A percentile compares a stretch with the other conserved stretches of the same genome.
phyloP scores from a whole-genome alignment of 108 stramenopile genomes.

The Fistulifera solaris region DNA sequence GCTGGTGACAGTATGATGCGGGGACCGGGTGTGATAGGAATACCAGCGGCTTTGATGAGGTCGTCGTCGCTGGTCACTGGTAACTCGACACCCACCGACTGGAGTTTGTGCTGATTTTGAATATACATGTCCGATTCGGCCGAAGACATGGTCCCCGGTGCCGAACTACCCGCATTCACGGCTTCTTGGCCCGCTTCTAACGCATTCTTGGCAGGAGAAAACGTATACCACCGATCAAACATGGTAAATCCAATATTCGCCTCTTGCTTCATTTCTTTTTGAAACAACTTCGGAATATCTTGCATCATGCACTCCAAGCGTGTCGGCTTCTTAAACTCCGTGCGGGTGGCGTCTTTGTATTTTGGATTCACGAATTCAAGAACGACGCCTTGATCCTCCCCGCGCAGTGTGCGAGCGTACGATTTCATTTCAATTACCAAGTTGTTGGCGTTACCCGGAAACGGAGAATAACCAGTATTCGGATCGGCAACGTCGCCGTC shows the following conservation, averaged over 20 bases:
- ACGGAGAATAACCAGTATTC: conserved; percentile 86
- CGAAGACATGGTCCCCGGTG: conserved; percentile 81
- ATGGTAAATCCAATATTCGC: conserved; percentile 95
- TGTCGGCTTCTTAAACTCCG: conserved; percentile 97
- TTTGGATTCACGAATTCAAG: conserved; percentile 99
- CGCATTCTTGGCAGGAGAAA: conserved; percentile 94
- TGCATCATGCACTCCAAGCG: conserved; percentile 99
- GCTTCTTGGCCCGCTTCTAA: conserved; percentile 80
- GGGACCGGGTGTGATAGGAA: conserved; percentile 77
- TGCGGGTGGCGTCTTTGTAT: conserved; percentile 86
- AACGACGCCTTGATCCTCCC: conserved; percentile 87
- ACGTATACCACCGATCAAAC: conserved; percentile 92
- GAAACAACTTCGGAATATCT: conserved; percentile 94
- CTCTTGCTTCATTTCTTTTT: conserved; percentile 79
- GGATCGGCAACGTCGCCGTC: conserved; percentile 92
- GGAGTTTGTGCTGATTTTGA: conserved; percentile 79
- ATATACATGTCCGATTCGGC: conserved; percentile 85
- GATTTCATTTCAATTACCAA: conserved; percentile 76
- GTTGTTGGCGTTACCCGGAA: conserved; percentile 98
- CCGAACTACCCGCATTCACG: conserved; percentile 63
- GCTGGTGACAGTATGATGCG: conserved; percentile 65
- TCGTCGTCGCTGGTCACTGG: conserved; percentile 40
- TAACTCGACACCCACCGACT: conserved; percentile 58
- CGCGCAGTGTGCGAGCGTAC: conserved; percentile 76
- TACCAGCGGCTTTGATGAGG: conserved; percentile 58